Conservation (phyloP, 805 yeast genomes). For the Candida sanyiensis region DNA sequence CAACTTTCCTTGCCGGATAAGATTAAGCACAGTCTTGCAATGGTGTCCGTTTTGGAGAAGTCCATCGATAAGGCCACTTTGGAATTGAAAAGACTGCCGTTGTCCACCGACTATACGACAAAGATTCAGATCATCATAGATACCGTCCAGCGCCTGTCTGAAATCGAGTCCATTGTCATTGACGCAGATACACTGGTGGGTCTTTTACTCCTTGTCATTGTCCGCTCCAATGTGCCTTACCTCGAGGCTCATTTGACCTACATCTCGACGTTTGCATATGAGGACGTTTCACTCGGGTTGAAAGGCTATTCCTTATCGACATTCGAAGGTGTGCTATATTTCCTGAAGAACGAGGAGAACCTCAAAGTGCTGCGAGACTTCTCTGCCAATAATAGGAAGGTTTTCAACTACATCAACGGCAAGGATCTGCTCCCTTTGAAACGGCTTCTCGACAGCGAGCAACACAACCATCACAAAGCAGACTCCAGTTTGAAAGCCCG, state of each 20-base stretch:
- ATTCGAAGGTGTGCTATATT: conserved; percentile 72
- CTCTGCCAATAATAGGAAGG: conserved; percentile 43
- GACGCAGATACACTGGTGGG: conserved; percentile 83
- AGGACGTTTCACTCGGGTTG: conserved; percentile 49
- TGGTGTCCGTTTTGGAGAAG: conserved; percentile 32
- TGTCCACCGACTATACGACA: conserved; percentile 40
- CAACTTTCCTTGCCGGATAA: conserved; percentile 37
- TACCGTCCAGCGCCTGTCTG: conserved; percentile 49
- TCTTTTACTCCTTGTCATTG: conserved; percentile 62
- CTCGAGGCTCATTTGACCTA: conserved; percentile 62
- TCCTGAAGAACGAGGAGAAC: conserved; percentile 40
- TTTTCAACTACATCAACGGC: conserved; percentile 48
- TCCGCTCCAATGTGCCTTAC: conserved; percentile 52
- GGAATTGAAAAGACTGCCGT: conserved; percentile 42
- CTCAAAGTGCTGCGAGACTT: conserved; percentile 31
- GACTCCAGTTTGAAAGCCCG: conserved; percentile 32
- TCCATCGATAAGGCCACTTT: conserved; percentile 46
- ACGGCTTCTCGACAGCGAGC: conserved; percentile 25
- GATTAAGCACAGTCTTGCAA: conserved; percentile 24
- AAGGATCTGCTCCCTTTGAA: conserved; percentile 25
- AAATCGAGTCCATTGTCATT: conserved; percentile 31
- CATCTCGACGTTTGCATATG: conserved; percentile 52
- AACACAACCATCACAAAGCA: conserved; percentile 13
- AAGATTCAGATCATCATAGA: conserved; percentile 46
- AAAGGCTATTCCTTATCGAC: conserved; percentile 78